phyloP scores from a whole-genome alignment of 108 stramenopile species.

The Aurantiochytrium sp. region DNA sequence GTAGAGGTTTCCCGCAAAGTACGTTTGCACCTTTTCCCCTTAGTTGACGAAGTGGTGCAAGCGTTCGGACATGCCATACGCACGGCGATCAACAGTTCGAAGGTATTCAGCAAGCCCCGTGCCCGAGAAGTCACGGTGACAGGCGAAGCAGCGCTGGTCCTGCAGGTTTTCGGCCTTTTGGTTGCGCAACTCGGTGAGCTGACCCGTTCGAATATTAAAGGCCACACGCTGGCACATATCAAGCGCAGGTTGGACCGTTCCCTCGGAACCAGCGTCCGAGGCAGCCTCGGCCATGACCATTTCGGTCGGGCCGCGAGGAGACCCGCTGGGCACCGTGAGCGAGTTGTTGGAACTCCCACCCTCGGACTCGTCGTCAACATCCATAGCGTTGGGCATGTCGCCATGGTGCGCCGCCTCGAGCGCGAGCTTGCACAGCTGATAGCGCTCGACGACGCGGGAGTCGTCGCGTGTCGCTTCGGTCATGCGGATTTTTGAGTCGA shows the following conservation, averaged over 20 bases:
- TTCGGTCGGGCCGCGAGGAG: background rate
- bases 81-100: background rate
- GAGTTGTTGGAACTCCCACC: background rate
- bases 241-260: background rate
- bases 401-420: background rate
- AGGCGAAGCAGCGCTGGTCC: conserved; percentile 9
- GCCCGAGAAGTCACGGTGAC: background rate
- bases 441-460: background rate
- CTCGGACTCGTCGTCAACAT: background rate
- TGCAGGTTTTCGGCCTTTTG: conserved; percentile 11
- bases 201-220: background rate
- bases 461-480: background rate
- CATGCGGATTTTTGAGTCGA: background rate
- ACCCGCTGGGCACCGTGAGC: background rate
- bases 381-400: background rate
- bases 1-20: no score
- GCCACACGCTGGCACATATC: background rate
- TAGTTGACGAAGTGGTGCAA: background rate
- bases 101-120: background rate
- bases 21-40: background rate
- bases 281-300: background rate
- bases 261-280: background rate
- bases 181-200: conserved; percentile 11
- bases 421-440: background rate
- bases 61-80: background rate